Percentiles rank a stretch among this genome's conserved stretches.
These are phyloP conservation scores for Paxillus involutus DNA, from an alignment of 768 basidiomycete genomes.

Conservation along the genomic window DNA sequence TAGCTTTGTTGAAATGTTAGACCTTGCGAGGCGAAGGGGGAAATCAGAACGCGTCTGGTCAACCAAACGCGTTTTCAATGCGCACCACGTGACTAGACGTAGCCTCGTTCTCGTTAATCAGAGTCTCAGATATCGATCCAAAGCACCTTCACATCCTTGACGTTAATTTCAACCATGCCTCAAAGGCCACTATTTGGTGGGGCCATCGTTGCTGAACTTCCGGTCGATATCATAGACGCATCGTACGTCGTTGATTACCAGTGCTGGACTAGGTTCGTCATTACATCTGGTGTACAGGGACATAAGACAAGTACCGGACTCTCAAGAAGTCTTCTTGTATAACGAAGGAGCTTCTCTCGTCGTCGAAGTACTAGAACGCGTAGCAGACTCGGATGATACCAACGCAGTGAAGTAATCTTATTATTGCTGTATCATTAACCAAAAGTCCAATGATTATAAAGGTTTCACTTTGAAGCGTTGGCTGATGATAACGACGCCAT, in stretches of 20 bases:
- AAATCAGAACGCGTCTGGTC: background rate
- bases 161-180: constrained; percentile 11
- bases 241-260: constrained; percentile 58
- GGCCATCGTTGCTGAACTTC: constrained; percentile 67
- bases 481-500: constrained; percentile 87
- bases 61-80: constrained; percentile 9
- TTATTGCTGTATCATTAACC: constrained; percentile 2
- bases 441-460: constrained; percentile 32
- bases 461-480: constrained; percentile 88
- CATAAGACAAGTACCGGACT: constrained; percentile 87
- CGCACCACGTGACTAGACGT: constrained; percentile 22
- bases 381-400: constrained; percentile 50
- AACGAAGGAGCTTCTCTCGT: constrained; percentile 70
- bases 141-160: background rate
- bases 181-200: constrained; percentile 71
- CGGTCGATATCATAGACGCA: constrained; percentile 68
- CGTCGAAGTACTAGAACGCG: constrained; percentile 79
- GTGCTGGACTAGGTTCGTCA: background rate
- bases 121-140: too few relatives aligned
- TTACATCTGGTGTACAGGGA: constrained; percentile 35
- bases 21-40: constrained; percentile 6
- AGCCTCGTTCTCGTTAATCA: too few relatives aligned
- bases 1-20: constrained; percentile 7
- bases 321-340: constrained; percentile 89
- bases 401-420: constrained; percentile 68